Percentiles rank a stretch among this genome's conserved stretches.
Evolutionary conservation across 2,329 filamentous ascomycete species (phyloP).

Genomic region (Apiospora hydei): DNA sequence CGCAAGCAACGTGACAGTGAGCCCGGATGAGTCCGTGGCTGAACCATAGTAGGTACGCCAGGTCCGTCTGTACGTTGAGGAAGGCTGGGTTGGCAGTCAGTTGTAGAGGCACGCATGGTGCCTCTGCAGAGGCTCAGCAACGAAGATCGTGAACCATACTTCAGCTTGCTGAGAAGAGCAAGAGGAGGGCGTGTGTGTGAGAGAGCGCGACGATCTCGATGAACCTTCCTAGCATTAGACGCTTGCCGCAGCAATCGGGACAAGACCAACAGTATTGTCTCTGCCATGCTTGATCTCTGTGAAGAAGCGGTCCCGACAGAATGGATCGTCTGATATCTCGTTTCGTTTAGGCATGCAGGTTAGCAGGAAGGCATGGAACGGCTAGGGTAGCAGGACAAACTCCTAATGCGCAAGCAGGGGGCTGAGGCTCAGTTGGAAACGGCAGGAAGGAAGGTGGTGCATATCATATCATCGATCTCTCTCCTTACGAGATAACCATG

Average conservation of each 20-base stretch:
- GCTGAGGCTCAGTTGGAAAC: slow-evolving; percentile 9
- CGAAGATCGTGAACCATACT: neutral
- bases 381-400: neutral
- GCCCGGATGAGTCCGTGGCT: neutral
- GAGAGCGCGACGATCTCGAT: neutral
- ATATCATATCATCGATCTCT: neutral
- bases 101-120: neutral
- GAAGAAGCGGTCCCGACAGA: neutral
- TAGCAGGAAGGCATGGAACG: neutral
- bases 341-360: slow-evolving; percentile 14
- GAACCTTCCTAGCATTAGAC: neutral
- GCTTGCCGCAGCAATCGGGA: slow-evolving; percentile 4
- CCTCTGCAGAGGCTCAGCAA: neutral
- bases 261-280: neutral
- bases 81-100: neutral
- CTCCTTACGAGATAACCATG: neutral
- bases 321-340: slow-evolving; percentile 19
- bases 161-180: neutral
- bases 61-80: neutral
- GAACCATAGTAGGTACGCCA: neutral
- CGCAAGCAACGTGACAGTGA: neutral
- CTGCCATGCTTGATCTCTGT: neutral
- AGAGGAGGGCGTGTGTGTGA: neutral
- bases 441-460: neutral
- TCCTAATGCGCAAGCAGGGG: neutral